These are phyloP conservation scores for Solanum sejunctum DNA, from an alignment of 257 asterid genomes.

Conservation along the genomic window DNA sequence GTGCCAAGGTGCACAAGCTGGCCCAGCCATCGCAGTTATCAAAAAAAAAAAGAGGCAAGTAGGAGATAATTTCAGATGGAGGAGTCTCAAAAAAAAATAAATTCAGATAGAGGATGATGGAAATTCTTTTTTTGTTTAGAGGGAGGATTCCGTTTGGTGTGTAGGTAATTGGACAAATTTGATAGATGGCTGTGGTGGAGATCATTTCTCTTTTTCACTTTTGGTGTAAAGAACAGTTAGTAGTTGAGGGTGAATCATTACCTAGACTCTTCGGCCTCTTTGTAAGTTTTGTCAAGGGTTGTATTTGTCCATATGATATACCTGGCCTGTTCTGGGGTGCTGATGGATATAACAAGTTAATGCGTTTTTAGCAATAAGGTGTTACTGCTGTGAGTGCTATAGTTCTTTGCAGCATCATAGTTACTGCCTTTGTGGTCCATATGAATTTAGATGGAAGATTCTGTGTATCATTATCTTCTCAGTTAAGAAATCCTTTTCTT, in stretches of 20 bases:
- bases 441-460: neutral
- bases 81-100: neutral
- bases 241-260: neutral
- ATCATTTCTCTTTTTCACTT: neutral
- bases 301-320: neutral
- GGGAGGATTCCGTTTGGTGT: neutral
- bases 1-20: neutral
- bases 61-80: neutral
- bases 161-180: neutral
- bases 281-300: neutral
- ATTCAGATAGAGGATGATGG: neutral
- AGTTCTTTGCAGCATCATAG: neutral
- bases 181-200: neutral
- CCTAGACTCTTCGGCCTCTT: neutral
- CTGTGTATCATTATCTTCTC: neutral
- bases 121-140: neutral
- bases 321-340: neutral
- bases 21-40: neutral
- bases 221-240: neutral
- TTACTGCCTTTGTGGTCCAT: neutral
- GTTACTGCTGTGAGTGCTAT: neutral
- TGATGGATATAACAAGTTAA: neutral
- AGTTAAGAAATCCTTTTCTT: neutral
- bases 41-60: neutral
- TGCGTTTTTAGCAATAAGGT: neutral